phyloP scores from a whole-genome alignment of 352 stramenopile genomes.

The Pythium monospermum region DNA sequence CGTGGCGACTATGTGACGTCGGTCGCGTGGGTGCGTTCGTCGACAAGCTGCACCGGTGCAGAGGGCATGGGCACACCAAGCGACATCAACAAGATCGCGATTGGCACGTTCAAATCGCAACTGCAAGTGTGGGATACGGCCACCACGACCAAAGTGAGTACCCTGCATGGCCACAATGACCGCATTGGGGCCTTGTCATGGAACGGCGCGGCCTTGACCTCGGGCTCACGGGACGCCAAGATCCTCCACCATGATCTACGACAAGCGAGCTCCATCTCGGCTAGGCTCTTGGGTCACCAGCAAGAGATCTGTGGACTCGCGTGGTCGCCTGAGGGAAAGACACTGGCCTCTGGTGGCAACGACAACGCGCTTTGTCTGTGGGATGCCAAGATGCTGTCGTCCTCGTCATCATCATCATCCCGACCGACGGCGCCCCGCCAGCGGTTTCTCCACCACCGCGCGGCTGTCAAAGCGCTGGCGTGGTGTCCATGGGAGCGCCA shows the following conservation, averaged over 20 bases:
- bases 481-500: constrained; percentile 99
- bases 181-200: constrained; percentile 94
- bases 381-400: too few species aligned
- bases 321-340: constrained; percentile 96
- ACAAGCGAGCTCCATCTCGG: constrained; percentile 79
- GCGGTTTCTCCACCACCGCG: constrained; percentile 94
- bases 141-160: constrained; percentile 88
- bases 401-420: too few species aligned
- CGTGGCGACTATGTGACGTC: constrained; percentile 95
- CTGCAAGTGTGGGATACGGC: constrained; percentile 98
- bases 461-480: constrained; percentile 97
- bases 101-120: constrained; percentile 92
- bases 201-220: constrained; percentile 94
- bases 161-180: constrained; percentile 90
- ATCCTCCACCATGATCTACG: constrained; percentile 89
- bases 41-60: constrained; percentile 92
- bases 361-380: constrained; percentile 97
- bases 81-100: too few species aligned
- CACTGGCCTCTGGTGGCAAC: constrained; percentile 95
- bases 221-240: constrained; percentile 91
- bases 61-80: constrained; percentile 58
- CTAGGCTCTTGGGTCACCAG: constrained; percentile 89
- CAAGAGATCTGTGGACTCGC: constrained; percentile 98
- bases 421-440: constrained; percentile 66
- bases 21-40: too few species aligned